Conservation (phyloP, 768 basidiomycete species). For the Scleroderma citrinum region DNA sequence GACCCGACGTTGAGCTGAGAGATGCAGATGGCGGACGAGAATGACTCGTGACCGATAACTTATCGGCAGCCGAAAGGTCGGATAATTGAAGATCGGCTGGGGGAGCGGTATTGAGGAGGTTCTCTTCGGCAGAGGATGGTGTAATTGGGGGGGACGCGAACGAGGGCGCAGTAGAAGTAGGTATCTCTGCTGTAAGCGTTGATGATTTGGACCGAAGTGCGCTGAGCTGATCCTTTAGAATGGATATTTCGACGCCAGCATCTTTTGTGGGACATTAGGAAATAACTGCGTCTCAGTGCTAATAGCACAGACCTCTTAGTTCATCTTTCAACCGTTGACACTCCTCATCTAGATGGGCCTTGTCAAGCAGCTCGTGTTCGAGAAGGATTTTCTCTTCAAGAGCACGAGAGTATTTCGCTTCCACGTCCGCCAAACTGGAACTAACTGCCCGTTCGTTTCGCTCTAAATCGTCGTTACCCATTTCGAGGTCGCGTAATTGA, state of each 20-base stretch:
- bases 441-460: slow-evolving; percentile 87
- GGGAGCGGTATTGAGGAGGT: slow-evolving; percentile 51
- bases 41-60: slow-evolving; percentile 33
- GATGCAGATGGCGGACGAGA: slow-evolving; percentile 27
- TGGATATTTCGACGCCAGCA: slow-evolving; percentile 76
- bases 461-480: slow-evolving; percentile 98
- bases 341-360: slow-evolving; percentile 86
- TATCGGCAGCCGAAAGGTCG: slow-evolving; percentile 46
- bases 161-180: slow-evolving; percentile 22
- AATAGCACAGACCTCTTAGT: slow-evolving; percentile 60
- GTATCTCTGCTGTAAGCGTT: slow-evolving; percentile 20
- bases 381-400: slow-evolving; percentile 96
- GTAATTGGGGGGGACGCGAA: slow-evolving; percentile 32
- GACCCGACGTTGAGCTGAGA: slow-evolving; percentile 32
- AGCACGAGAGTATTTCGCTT: slow-evolving; percentile 82
- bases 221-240: slow-evolving; percentile 71
- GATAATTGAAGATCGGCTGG: slow-evolving; percentile 57
- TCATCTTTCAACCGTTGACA: slow-evolving; percentile 89
- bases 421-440: slow-evolving; percentile 77
- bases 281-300: not conserved
- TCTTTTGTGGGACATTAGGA: slow-evolving; percentile 42
- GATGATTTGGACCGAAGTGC: slow-evolving; percentile 30
- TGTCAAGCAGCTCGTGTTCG: slow-evolving; percentile 91
- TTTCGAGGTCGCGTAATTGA: slow-evolving; percentile 82
- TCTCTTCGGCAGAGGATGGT: slow-evolving; percentile 38